Evolutionary conservation across 768 basidiomycete genomes (phyloP), one percentile per base, ranked within the genome.

Genomic region (Peribolospora kevripleyi): DNA sequence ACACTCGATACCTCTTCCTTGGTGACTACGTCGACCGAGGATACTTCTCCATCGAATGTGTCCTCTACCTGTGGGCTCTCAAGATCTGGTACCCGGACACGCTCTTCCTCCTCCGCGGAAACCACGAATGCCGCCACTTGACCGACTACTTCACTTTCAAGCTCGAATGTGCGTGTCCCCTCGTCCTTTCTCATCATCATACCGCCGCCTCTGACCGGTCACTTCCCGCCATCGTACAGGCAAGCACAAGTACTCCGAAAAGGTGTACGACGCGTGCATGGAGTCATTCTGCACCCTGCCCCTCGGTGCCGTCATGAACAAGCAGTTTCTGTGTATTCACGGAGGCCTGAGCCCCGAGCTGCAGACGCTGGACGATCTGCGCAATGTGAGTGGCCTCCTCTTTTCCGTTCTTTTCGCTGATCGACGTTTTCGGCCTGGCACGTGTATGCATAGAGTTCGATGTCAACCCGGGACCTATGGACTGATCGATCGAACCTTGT

Each of bases 31-130:
- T 88, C 53, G 86, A 88, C 69, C 74, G 86, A 66, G 86, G 86
- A 8, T 88, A 88, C 68, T 88, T 88, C 69, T 85, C 83, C 62
- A 85, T 88, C 61, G 86, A 88, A 90, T 97, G 91, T 66, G 91
- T 97, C 14, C 72, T 97, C 49, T 98, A 98, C 68, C 75, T 98
- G 39, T 98, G 90, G 90, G 77, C 87, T 2, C 74, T 98, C 68
- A 98, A 98, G 73, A 95, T 98, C 67, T 95, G 91, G 88, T 97
- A 95, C 68, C 93, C 93, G 52, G 80, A 90, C 61, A 93, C 90
- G 38, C 73, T 97, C 43, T 95, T 91, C 74, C 76, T 98, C 46
- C 75, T 98, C 42, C 84, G 93, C 51, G 93, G 93, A 51, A 98
- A 98, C 64, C 93, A 98, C 68, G 93, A 98, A 72, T 98, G 93